These are phyloP conservation scores for Zizania palustris DNA, from an alignment of 202 grass and related monocot species.

Conservation along the genomic window DNA sequence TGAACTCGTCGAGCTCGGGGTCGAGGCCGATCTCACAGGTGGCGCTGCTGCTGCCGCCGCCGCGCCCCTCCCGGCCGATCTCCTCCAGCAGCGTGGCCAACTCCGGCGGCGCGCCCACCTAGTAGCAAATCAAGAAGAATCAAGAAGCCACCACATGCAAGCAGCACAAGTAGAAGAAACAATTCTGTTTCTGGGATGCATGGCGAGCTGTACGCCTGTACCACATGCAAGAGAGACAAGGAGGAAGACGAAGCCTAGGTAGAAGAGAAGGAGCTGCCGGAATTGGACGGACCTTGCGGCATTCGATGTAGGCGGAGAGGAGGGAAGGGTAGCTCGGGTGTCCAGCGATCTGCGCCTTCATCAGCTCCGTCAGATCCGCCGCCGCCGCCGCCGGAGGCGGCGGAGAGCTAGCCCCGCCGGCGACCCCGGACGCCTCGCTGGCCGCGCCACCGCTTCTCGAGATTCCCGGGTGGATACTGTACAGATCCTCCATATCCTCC, in stretches of 20 bases:
- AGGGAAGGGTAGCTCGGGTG: constrained; percentile 83
- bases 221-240: background rate
- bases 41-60: background rate
- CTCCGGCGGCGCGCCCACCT: constrained; percentile 91
- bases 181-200: constrained; percentile 23
- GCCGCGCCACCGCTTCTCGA: constrained; percentile 48
- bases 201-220: background rate
- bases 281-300: constrained; percentile 65
- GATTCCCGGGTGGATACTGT: constrained; percentile 94
- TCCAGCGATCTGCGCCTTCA: constrained; percentile 92
- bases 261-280: background rate
- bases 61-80: constrained; percentile 63
- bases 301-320: constrained; percentile 91
- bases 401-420: constrained; percentile 24
- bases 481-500: constrained; percentile 82
- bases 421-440: constrained; percentile 57
- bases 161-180: background rate
- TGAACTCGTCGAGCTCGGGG: constrained; percentile 98
- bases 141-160: background rate
- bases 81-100: constrained; percentile 81
- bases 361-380: constrained; percentile 72
- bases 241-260: background rate
- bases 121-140: constrained; percentile 47
- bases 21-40: constrained; percentile 59
- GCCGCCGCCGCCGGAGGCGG: constrained; percentile 24